Conservation (phyloP, 2,329 filamentous ascomycete genomes). For the Eurotiales sp. region DNA sequence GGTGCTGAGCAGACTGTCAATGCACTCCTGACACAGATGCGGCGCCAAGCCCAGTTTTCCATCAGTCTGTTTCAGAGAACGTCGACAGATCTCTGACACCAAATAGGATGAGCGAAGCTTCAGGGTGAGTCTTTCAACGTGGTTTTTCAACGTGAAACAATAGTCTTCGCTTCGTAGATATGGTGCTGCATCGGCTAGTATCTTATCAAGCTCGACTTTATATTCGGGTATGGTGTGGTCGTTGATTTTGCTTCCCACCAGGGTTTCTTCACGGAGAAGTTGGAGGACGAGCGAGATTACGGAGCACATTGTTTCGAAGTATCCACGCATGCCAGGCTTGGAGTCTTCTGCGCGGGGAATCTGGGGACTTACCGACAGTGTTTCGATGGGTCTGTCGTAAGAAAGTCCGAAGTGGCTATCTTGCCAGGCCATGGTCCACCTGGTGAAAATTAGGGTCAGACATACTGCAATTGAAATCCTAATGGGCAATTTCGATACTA, state of each 20-base stretch:
- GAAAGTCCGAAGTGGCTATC: conserved; percentile 61
- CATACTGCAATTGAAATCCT: background rate
- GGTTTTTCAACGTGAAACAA: conserved; percentile 44
- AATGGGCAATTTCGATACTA: conserved; percentile 12
- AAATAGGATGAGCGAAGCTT: conserved; percentile 62
- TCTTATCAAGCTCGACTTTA: conserved; percentile 53
- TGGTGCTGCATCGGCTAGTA: conserved; percentile 55
- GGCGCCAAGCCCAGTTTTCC: conserved; percentile 29
- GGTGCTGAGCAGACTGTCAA: conserved; percentile 53
- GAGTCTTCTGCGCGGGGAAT: conserved; percentile 49
- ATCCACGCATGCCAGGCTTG: conserved; percentile 49
- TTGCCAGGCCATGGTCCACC: conserved; percentile 63
- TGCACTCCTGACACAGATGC: conserved; percentile 50
- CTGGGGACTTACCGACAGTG: conserved; percentile 48
- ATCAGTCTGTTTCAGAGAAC: conserved; percentile 50
- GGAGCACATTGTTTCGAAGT: conserved; percentile 57
- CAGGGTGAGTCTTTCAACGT: conserved; percentile 57
- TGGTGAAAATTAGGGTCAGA: conserved; percentile 17
- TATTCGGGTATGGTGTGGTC: conserved; percentile 54
- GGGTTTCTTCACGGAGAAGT: conserved; percentile 56
- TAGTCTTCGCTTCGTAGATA: conserved; percentile 52
- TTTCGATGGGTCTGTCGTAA: conserved; percentile 58
- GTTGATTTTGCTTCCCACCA: conserved; percentile 50
- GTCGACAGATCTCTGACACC: conserved; percentile 59
- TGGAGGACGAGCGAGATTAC: conserved; percentile 54